A percentile compares a stretch with the other conserved stretches of the same genome.
Conservation (phyloP, 2,329 filamentous ascomycete genomes). For the Verticillium isaacii region DNA sequence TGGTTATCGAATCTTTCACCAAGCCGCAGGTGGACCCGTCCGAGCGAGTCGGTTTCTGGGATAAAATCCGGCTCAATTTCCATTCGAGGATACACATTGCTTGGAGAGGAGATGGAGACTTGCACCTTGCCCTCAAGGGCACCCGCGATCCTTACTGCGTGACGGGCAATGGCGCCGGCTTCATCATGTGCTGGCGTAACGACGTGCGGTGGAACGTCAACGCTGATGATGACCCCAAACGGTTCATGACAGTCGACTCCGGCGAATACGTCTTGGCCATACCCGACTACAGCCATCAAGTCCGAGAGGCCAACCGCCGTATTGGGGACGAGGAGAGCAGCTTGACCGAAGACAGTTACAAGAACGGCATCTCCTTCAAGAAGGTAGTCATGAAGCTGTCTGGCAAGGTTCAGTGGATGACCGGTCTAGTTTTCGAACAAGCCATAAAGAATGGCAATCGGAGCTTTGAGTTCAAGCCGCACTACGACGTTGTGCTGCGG, state of each 20-base stretch:
- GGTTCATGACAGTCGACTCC: slow-evolving; percentile 93
- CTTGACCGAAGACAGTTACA: slow-evolving; percentile 58
- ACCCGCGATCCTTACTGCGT: slow-evolving; percentile 90
- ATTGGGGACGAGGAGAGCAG: slow-evolving; percentile 54
- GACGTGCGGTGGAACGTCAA: slow-evolving; percentile 86
- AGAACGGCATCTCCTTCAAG: slow-evolving; percentile 81
- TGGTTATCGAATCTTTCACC: slow-evolving; percentile 95
- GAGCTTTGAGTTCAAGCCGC: slow-evolving; percentile 84
- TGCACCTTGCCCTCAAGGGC: slow-evolving; percentile 88
- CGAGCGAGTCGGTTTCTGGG: slow-evolving; percentile 95
- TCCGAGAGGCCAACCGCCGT: slow-evolving; percentile 56
- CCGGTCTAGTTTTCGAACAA: slow-evolving; percentile 87
- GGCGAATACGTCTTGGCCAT: slow-evolving; percentile 93
- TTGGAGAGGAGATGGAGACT: slow-evolving; percentile 94
- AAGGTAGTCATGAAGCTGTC: slow-evolving; percentile 99
- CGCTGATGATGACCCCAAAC: slow-evolving; percentile 78
- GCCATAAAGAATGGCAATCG: slow-evolving; percentile 67
- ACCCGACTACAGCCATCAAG: slow-evolving; percentile 87
- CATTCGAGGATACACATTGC: slow-evolving; percentile 85
- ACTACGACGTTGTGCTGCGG: slow-evolving; percentile 86
- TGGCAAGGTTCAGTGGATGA: slow-evolving; percentile 89
- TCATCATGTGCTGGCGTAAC: slow-evolving; percentile 98
- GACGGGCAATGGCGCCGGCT: slow-evolving; percentile 87
- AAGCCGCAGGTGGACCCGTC: slow-evolving; percentile 93
- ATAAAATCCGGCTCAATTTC: slow-evolving; percentile 92